Evolutionary conservation across 768 basidiomycete species (phyloP).

Genomic region (Jaapia argillacea): DNA sequence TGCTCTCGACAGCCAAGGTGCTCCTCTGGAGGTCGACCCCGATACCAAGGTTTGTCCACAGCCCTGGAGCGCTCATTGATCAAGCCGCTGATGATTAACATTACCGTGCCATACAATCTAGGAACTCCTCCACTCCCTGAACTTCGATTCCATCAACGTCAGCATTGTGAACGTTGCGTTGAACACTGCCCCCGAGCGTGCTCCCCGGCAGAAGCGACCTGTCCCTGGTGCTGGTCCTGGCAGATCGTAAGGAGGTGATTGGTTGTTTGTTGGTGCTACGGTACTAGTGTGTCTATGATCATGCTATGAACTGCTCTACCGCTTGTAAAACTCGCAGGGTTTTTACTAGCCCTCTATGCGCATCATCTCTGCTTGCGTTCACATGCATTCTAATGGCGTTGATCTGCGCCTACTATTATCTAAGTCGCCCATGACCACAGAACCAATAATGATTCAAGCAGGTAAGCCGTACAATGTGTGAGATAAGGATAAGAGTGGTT

Average conservation of each 20-base stretch:
- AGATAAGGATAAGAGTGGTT: too few relatives aligned
- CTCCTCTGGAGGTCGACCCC: conserved; percentile 78
- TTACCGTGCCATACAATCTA: too few relatives aligned
- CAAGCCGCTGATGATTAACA: not conserved
- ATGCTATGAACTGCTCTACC: not conserved
- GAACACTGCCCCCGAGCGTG: conserved; percentile 57
- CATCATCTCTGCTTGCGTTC: too few relatives aligned
- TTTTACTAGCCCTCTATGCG: not conserved
- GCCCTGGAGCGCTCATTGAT: not conserved
- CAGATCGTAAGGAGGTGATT: conserved; percentile 13
- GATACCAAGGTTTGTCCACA: conserved; percentile 76
- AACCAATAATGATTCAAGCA: too few relatives aligned
- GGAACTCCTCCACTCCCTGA: conserved; percentile 85
- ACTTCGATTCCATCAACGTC: conserved; percentile 89
- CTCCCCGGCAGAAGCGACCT: conserved; percentile 61
- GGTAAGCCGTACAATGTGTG: too few relatives aligned
- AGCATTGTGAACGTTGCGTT: conserved; percentile 51
- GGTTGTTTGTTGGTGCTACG: not conserved
- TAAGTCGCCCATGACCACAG: too few relatives aligned
- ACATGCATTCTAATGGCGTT: too few relatives aligned
- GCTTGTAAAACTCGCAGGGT: not conserved
- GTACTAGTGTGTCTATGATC: not conserved
- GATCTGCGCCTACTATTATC: too few relatives aligned
- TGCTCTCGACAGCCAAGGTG: conserved; percentile 72
- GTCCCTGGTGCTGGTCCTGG: conserved; percentile 81